Evolutionary conservation across 2,329 filamentous ascomycete genomes (phyloP).

Genomic region (Hymenoscyphus scutula): DNA sequence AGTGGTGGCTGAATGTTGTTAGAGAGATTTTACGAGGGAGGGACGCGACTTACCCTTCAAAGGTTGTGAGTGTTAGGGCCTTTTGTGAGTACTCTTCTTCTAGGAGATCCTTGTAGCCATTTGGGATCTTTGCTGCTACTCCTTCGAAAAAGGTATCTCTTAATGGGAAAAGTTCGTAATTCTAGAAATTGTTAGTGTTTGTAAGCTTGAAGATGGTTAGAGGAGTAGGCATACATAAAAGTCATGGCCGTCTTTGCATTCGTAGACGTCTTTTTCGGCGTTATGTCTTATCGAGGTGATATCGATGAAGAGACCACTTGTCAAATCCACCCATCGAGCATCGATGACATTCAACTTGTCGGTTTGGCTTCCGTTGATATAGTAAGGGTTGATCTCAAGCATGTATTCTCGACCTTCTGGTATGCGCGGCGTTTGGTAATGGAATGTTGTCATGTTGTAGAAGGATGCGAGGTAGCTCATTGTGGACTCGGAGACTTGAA

Average conservation of each 20-base stretch:
- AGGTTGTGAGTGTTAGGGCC: conserved; percentile 51
- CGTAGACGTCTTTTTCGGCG: conserved; percentile 46
- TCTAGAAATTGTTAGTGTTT: conserved; percentile 36
- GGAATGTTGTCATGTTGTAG: conserved; percentile 43
- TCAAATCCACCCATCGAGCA: conserved; percentile 76
- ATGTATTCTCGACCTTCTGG: conserved; percentile 56
- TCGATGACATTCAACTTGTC: conserved; percentile 78
- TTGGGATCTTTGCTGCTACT: conserved; percentile 63
- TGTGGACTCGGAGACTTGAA: conserved; percentile 49
- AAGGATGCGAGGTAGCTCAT: conserved; percentile 52
- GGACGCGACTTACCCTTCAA: conserved; percentile 46
- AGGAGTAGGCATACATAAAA: conserved; percentile 40
- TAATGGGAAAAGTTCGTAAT: conserved; percentile 64
- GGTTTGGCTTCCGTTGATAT: conserved; percentile 58
- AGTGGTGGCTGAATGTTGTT: conserved; percentile 39
- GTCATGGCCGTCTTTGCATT: conserved; percentile 51
- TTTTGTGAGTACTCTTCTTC: conserved; percentile 55
- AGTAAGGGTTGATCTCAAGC: conserved; percentile 74
- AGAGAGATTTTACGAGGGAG: neutral
- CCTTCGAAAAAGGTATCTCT: conserved; percentile 68
- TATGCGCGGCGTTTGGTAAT: conserved; percentile 36
- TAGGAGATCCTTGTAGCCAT: conserved; percentile 57
- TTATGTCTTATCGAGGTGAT: conserved; percentile 67
- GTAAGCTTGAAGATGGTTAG: neutral
- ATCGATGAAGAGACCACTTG: conserved; percentile 77